Evolutionary conservation across 2,329 filamentous ascomycete species (phyloP).

Genomic region (Botrytis tulipae): DNA sequence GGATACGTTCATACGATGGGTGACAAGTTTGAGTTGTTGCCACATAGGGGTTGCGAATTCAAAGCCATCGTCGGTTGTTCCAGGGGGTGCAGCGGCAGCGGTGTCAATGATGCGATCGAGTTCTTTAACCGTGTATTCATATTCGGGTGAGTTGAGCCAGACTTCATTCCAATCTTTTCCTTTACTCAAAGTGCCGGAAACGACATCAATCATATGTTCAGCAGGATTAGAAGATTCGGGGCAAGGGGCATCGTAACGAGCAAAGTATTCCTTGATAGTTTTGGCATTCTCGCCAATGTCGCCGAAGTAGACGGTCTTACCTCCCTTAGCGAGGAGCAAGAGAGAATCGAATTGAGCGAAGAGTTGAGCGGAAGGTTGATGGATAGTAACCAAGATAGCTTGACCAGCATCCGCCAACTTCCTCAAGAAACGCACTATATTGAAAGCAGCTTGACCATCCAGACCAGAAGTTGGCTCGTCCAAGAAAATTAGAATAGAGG

Average conservation of each 20-base stretch:
- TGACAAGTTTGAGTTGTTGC: conserved; percentile 43
- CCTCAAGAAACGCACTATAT: conserved; percentile 60
- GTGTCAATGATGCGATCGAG: conserved; percentile 57
- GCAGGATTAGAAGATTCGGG: conserved; percentile 44
- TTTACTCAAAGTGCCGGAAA: conserved; percentile 50
- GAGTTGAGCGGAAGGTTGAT: conserved; percentile 53
- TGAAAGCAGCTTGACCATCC: conserved; percentile 62
- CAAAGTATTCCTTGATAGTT: conserved; percentile 62
- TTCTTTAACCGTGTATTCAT: conserved; percentile 52
- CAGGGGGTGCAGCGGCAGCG: conserved; percentile 40
- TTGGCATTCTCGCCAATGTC: conserved; percentile 60
- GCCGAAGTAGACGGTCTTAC: conserved; percentile 68
- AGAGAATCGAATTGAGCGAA: conserved; percentile 59
- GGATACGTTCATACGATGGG: conserved; percentile 42
- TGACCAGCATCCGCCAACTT: conserved; percentile 57
- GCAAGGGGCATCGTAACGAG: conserved; percentile 46
- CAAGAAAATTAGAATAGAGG: conserved; percentile 58
- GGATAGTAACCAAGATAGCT: conserved; percentile 54
- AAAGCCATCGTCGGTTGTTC: conserved; percentile 43
- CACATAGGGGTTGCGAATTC: conserved; percentile 53
- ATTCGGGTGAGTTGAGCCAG: conserved; percentile 61
- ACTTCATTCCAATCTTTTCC: conserved; percentile 65
- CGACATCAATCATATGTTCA: conserved; percentile 47
- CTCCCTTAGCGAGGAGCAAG: conserved; percentile 62
- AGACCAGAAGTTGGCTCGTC: conserved; percentile 62